Evolutionary conservation across 2,329 filamentous ascomycete species (phyloP), one percentile per base, ranked within the genome.

Genomic region (Aspergillus cejpii): DNA sequence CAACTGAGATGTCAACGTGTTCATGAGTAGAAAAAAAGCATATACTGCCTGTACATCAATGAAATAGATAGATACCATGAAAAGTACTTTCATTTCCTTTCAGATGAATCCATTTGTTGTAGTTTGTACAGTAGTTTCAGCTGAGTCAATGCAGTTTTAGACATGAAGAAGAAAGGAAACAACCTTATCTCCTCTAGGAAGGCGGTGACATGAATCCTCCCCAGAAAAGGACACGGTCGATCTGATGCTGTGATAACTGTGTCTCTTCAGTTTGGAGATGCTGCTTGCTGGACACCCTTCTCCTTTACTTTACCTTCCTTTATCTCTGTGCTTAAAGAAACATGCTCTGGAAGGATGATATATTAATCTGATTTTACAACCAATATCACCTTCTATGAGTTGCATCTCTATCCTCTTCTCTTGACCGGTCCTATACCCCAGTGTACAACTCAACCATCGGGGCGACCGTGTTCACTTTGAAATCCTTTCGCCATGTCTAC

Each of bases 401-500:
- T 5, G 10, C 21, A 27, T 27, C 19, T 40, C 37, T 26, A 17
- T 20, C 20, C 29, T 23, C 37, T 42, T 12, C 26, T 19, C 26
- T 43, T 19, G 38, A 34, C 40, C 20, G 40, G 37, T 27, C 44
- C 43, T 37, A 31, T 49, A 33, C 41, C 42, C 45, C 39, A 34
- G 48, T 52, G 40, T 51, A 44, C 49, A 57, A 59, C 52, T 52
- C 47, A 51, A 57, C 53, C 51, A 53, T n/a, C n/a, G n/a, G 63
- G 62, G 60, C 61, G 52, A 60, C 57, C 59, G 56, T 61, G 59
- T 54, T 49, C 54, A 57, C 53, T 51, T 50, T 61, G 52, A 63
- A 56, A 39, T 51, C 52, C 46, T 53, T 55, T 55, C 62, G 65
- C 45, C 47, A 83, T 74, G 67, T 92, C 92, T 82, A 90, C 86